phyloP scores from a whole-genome alignment of 768 basidiomycete species.

The Gyrodon lividus region DNA sequence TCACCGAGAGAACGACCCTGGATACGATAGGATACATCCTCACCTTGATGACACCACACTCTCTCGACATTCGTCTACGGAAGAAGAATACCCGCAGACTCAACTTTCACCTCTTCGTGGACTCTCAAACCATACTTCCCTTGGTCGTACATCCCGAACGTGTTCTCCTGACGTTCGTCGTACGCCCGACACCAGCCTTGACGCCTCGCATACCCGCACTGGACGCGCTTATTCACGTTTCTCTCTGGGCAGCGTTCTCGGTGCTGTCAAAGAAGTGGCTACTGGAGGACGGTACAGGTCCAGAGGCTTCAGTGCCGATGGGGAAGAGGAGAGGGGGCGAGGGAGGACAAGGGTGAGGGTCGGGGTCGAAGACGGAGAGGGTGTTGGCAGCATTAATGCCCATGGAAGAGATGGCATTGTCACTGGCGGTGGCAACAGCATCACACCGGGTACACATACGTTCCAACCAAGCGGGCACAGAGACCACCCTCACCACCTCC shows the following conservation, averaged over 20 bases:
- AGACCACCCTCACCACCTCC: conserved; percentile 12
- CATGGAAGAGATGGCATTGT: neutral
- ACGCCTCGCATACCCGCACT: neutral
- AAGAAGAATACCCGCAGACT: conserved; percentile 19
- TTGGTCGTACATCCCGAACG: neutral
- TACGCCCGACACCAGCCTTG: neutral
- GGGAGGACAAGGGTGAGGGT: conserved; percentile 22
- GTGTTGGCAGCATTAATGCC: neutral
- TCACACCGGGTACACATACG: neutral
- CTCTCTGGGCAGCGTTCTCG: conserved; percentile 18
- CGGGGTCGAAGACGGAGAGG: neutral
- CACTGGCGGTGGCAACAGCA: neutral
- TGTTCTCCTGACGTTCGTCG: conserved; percentile 5
- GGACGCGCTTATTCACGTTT: conserved; percentile 18
- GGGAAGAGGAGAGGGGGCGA: conserved; percentile 33
- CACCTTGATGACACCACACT: neutral
- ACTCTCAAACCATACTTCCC: neutral
- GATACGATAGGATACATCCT: neutral
- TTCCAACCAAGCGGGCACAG: conserved; percentile 9
- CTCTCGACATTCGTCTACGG: conserved; percentile 40
- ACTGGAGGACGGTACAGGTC: conserved; percentile 15
- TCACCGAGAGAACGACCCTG: neutral
- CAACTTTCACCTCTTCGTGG: neutral
- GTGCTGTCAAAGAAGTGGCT: conserved; percentile 17
- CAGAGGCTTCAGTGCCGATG: conserved; percentile 35